Conservation (phyloP, 2,329 filamentous ascomycete species). For the Trichothecium sympodiale region DNA sequence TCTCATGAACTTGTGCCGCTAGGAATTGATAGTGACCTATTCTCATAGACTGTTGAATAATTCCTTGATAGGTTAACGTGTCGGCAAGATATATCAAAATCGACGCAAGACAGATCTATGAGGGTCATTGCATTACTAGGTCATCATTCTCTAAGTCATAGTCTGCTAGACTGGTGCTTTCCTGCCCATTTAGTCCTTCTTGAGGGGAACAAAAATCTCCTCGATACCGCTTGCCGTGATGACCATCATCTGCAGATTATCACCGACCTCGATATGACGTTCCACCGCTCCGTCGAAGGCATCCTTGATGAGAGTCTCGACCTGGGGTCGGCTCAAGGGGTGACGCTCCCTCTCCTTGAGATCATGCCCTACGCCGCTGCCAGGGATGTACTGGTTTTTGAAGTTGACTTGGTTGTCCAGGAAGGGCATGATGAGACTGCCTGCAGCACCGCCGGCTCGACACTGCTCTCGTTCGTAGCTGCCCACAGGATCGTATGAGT, state of each 20-base stretch:
- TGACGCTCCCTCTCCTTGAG: conserved; percentile 60
- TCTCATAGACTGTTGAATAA: too few species aligned
- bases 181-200: conserved; percentile 61
- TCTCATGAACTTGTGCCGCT: too few species aligned
- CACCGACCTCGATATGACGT: conserved; percentile 97
- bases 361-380: conserved; percentile 72
- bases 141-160: too few species aligned
- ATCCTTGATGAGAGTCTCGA: conserved; percentile 86
- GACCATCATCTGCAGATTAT: conserved; percentile 89
- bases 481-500: conserved; percentile 95
- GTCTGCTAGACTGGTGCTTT: too few species aligned
- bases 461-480: conserved; percentile 97
- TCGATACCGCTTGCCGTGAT: conserved; percentile 82
- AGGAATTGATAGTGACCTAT: too few species aligned
- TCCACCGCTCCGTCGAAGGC: conserved; percentile 97
- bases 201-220: conserved; percentile 74
- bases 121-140: too few species aligned
- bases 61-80: too few species aligned
- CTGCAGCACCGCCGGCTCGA: conserved; percentile 82
- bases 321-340: conserved; percentile 60
- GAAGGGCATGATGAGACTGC: conserved; percentile 97
- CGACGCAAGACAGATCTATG: too few species aligned
- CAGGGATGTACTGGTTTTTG: conserved; percentile 95
- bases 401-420: conserved; percentile 99
- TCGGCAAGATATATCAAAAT: too few species aligned